Evolutionary conservation across 345 rosid genomes (phyloP), one percentile per base, ranked within the genome.

Genomic region (Hibiscus mutabilis): DNA sequence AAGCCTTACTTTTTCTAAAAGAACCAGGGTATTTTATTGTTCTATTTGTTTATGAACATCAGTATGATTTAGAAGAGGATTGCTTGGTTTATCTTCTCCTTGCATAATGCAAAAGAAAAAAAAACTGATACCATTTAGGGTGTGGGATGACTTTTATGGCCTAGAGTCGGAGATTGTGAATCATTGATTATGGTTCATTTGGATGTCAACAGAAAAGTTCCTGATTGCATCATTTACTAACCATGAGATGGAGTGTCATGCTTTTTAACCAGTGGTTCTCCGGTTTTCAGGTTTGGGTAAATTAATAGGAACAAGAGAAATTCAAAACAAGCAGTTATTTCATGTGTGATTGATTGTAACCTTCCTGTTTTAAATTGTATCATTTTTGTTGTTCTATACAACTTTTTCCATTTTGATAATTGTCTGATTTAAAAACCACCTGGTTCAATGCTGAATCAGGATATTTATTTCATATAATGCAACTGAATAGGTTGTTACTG

Each of bases 11-110:
- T 7, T 2, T 19, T 31, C 5, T 4, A 9, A 29, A 51, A 18
- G 8, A 57, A 7, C 19, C 16, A 0, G 46, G 46, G 21, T 58
- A 19, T 33, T 13, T 33, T 16, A 16, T 9, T 2, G 10, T 10
- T 46, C 12, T 57, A 2, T 24, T 6, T 55, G 21, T 70, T 55
- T 57, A 70, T 53, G 19, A 35, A 24, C 11, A 27, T 27, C 4
- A 1, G 58, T 65, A 65, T 44, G 69, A 64, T 42, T 65, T 65
- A 0, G 6, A 22, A 19, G 55, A 22, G 35, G 55, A 66, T 44
- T 66, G 53, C 37, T 66, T 66, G 33, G 37, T 22, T 44, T 42
- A 44, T 66, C 69, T 66, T 64, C 21, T 47, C 14, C 16, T 66
- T 15, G 14, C 22, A 25, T 8, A 13, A 14, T 14, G 7, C 56